Evolutionary conservation across 495 filamentous ascomycete species (phyloP).

Genomic region (Talaromyces stipitatus): DNA sequence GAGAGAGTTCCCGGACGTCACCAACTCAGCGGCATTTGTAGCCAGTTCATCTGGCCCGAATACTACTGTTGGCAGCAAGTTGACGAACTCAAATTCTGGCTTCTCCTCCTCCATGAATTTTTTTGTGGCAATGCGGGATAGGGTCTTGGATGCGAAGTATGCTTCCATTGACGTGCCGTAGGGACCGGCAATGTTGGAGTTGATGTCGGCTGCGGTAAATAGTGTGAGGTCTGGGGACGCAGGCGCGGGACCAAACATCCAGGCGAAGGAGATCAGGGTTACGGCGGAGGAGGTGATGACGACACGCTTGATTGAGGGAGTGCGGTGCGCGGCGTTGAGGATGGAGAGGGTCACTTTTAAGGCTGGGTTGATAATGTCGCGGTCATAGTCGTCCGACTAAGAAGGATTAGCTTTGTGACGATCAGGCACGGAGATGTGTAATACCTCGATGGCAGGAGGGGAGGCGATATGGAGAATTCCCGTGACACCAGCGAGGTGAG

Average conservation of each 20-base stretch:
- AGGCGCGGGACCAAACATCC: constrained; percentile 9
- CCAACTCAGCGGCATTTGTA: constrained; percentile 4
- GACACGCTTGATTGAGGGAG: constrained; percentile 28
- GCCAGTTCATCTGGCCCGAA: constrained; percentile 16
- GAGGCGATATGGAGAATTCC: constrained; percentile 28
- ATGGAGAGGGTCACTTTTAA: constrained; percentile 29
- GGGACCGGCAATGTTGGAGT: constrained; percentile 7
- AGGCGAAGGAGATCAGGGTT: constrained; percentile 15
- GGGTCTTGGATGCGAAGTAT: constrained; percentile 23
- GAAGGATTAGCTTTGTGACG: background rate
- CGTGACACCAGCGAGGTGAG: constrained; percentile 15
- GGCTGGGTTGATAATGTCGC: constrained; percentile 27
- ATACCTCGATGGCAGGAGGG: constrained; percentile 13
- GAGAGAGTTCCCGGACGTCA: constrained; percentile 10
- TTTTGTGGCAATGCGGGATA: constrained; percentile 19
- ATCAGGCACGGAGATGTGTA: background rate
- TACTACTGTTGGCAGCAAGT: constrained; percentile 14
- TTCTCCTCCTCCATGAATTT: constrained; percentile 11
- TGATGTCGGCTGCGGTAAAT: constrained; percentile 9
- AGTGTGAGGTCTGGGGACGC: background rate
- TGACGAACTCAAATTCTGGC: constrained; percentile 18
- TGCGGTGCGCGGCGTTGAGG: constrained; percentile 31
- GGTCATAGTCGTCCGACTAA: constrained; percentile 12
- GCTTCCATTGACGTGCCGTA: constrained; percentile 14
- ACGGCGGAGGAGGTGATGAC: constrained; percentile 38